A percentile compares a stretch with the other conserved stretches of the same genome.
Evolutionary conservation across 805 yeast genomes (phyloP).

Genomic region (Candida broadrunensis): DNA sequence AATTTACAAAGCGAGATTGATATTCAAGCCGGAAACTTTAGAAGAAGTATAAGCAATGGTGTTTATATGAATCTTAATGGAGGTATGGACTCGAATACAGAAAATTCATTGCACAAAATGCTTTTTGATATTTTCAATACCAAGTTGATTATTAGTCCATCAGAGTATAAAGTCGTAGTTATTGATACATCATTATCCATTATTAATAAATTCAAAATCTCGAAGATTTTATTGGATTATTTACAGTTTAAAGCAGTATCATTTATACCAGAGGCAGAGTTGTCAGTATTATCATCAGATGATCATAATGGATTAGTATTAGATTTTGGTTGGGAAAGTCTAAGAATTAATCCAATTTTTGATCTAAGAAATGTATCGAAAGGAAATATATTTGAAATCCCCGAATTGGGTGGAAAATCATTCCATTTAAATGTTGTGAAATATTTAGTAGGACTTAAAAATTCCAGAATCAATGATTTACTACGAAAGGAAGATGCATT

Average conservation of each 20-base stretch:
- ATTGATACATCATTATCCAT: constrained; percentile 14
- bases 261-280: constrained; percentile 15
- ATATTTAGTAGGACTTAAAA: constrained; percentile 6
- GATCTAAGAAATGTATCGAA: constrained; percentile 21
- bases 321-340: constrained; percentile 26
- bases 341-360: constrained; percentile 13
- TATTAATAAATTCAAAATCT: constrained; percentile 12
- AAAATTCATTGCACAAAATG: constrained; percentile 7
- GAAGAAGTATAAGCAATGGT: background rate
- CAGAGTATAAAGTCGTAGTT: constrained; percentile 18
- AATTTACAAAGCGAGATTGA: too few species aligned
- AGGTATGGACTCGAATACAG: constrained; percentile 6
- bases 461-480: background rate
- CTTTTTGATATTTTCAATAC: constrained; percentile 12
- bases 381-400: background rate
- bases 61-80: background rate
- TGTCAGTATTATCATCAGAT: constrained; percentile 19
- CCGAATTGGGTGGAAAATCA: constrained; percentile 9
- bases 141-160: constrained; percentile 14
- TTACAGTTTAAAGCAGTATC: constrained; percentile 21
- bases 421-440: constrained; percentile 17
- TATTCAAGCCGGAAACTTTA: too few species aligned
- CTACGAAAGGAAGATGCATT: constrained; percentile 9
- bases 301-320: constrained; percentile 23
- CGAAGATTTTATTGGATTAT: constrained; percentile 17